A percentile compares a stretch with the other conserved stretches of the same genome.
These are phyloP conservation scores for Oryza meyeriana DNA, from an alignment of 176 grass and related monocot species.

Conservation along the genomic window DNA sequence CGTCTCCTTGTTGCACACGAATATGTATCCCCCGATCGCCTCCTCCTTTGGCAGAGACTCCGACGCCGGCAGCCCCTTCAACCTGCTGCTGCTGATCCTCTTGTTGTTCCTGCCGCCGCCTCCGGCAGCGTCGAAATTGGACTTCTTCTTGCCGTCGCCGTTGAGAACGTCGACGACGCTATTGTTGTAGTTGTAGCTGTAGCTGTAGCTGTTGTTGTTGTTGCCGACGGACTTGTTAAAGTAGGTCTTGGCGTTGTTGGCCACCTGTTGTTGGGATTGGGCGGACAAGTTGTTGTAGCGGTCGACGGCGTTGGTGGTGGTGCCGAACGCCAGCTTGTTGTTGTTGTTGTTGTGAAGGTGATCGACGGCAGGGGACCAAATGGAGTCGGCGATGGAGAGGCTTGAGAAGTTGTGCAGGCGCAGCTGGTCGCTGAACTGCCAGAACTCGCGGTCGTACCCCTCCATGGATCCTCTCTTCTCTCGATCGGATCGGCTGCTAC, in stretches of 20 bases:
- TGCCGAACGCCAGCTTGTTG: conserved; percentile 66
- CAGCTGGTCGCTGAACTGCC: conserved; percentile 96
- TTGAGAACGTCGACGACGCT: not conserved
- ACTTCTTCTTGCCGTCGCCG: conserved; percentile 44
- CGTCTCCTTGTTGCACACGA: conserved; percentile 99
- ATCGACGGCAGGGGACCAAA: conserved; percentile 43
- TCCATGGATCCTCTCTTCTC: conserved; percentile 9
- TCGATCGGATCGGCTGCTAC: no score
- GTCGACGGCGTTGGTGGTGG: conserved; percentile 32
- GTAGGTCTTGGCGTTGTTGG: conserved; percentile 38
- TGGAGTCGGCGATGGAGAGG: conserved; percentile 80
- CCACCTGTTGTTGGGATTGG: not conserved
- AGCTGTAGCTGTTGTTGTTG: conserved; percentile 29
- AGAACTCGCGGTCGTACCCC: conserved; percentile 66
- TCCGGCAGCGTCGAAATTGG: not conserved
- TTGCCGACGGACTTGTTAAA: conserved; percentile 84
- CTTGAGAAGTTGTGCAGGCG: conserved; percentile 73
- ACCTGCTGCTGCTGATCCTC: conserved; percentile 26
- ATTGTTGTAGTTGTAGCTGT: not conserved
- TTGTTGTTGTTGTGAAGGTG: not conserved
- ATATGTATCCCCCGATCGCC: conserved; percentile 91
- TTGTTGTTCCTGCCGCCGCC: conserved; percentile 6
- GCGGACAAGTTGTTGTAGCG: conserved; percentile 32
- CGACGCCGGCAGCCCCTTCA: conserved; percentile 85
- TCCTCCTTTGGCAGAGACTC: conserved; percentile 76